Base-by-base conservation (phyloP, 208 protist species). In the Wallacemonas rigidus region DNA sequence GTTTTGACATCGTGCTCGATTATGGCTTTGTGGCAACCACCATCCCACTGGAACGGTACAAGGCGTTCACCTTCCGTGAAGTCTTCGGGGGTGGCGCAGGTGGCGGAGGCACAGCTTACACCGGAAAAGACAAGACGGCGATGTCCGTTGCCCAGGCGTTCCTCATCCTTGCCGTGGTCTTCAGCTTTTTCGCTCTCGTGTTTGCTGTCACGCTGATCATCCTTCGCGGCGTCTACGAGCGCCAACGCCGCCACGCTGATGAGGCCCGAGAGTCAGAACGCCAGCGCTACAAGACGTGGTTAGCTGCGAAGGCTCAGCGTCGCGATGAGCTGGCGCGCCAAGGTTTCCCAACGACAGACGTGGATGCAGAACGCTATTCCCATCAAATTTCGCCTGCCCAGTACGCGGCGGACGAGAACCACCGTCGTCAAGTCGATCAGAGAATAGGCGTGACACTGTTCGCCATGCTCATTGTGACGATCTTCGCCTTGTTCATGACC, bases 401-500 rank as follows among this genome's bases (percentile, higher is more conserved):
- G 56, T 62, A 62, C 26, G 15, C 56, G 15, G 36, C 6, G 36
- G 56, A 36, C 5, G 56, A 62, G 56, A 62, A 62, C 38, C 17
- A 41, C 8, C 56, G 56, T 38, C 56, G 56, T 38, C 15, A 15
- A 4, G 26, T 62, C 36, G 56, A 62, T 43, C 56, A 62, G 56
- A 41, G 43, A 12, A 38, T 62, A n/a, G 56, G 56, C 56, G 15
- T 62, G 36, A 38, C 56, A 6, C 56, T 62, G 7, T 62, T 62
- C 17, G 56, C 56, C 9, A 6, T 62, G 3, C 56, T 62, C 36
- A 38, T 62, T 17, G 56, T 62, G 36, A 38, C 56, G 8, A 15
- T 62, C 56, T 62, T 62, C 56, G 56, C 56, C 15, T 62, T 44
- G 6, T 62, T 62, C 36, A 38, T 62, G 17, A 17, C 56, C 17